Evolutionary conservation across 495 filamentous ascomycete species (phyloP), one percentile per base, ranked within the genome.

Genomic region (Penicillium verhagenii): DNA sequence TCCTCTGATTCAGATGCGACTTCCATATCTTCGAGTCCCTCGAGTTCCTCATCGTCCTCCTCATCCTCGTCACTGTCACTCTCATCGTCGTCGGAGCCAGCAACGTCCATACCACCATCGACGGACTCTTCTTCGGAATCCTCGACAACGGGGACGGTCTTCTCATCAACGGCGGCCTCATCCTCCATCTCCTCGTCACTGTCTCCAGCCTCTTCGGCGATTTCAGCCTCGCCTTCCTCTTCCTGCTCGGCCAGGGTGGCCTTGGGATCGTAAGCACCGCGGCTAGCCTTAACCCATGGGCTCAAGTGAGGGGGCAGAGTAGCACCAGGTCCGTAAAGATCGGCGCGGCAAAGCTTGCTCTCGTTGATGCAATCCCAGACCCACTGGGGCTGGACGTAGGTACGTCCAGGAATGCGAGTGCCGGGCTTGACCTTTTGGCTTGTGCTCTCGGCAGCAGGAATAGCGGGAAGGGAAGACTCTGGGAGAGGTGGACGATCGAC

Each of bases 381-480:
- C 91, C 96, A 98, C 67, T 98, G 94, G 19, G 94, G 94, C 73
- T 98, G 94, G 45, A 98, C 71, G 60, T 97, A 97, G 42, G 86
- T 92, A 44, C 94, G 79, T 21, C 92, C 92, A 7, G 92, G 92
- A 54, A 97, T 85, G 29, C 92, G 82, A 53, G 83, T 81, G 63
- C 77, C 57, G 50, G 82, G 61, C 82, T 74, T 69, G 44, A 74
- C 67, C 29, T 70, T 74, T 47, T 70, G 61, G 20, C 54, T 61
- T 70, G 77, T 64, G 74, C 77, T 58, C 56, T 82, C 83, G 1
- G 79, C 79, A 29, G 80, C 80, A 19, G 83, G 80, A 45, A 82
- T 72, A 21, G 78, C 73, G 26, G 84, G 80, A 47, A 82, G 77
- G 46, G 83, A 77, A 8, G 74, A 78, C 59, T 81, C 80, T 5